Evolutionary conservation across 2,329 filamentous ascomycete genomes (phyloP), one percentile per base, ranked within the genome.

Genomic region (Claviceps sp.): DNA sequence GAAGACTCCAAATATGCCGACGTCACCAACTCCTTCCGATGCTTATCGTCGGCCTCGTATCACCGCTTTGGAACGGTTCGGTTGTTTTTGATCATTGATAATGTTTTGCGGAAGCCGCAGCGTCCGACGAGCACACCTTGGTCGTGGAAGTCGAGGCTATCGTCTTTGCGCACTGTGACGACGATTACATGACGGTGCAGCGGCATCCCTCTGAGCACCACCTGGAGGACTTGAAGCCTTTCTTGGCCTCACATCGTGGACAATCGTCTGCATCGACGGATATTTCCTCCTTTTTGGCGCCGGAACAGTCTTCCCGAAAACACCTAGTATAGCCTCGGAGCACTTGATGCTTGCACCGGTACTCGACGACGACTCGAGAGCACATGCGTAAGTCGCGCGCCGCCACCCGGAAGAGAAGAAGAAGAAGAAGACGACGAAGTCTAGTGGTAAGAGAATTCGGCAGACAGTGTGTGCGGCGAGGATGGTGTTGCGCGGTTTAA

Each of bases 131-230:
- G 8, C 14, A 13, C 16, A 48, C 7, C 14, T 18, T 18, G 9
- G 41, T 24, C 41, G n/a, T 47, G n/a, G 40, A 48, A 16, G 8
- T 43, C 20, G 24, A 11, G 9, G 9, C 9, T 34, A 34, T 34
- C 30, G 30, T 34, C 30, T 34, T 34, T 34, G 30, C 30, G 30
- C 30, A 34, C 30, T 34, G 30, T 34, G 9, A 34, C 30, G 30
- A 11, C 30, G 30, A 34, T 54, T 53, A 64, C 61, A 63, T 63
- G 49, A 63, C 55, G 50, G 54, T 58, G 51, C 62, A 64, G 58
- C 65, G 67, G 48, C 65, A 50, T 46, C 49, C 66, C 16, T 65
- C 61, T 3, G 62, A 64, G 51, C 67, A 69, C 67, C 67, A 70
- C 51, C 66, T 59, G 5, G 65, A 62, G 6, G 67, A 70, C 44